Conservation (phyloP, 1,284 basidiomycete species). For the Cronartium ribicola region DNA sequence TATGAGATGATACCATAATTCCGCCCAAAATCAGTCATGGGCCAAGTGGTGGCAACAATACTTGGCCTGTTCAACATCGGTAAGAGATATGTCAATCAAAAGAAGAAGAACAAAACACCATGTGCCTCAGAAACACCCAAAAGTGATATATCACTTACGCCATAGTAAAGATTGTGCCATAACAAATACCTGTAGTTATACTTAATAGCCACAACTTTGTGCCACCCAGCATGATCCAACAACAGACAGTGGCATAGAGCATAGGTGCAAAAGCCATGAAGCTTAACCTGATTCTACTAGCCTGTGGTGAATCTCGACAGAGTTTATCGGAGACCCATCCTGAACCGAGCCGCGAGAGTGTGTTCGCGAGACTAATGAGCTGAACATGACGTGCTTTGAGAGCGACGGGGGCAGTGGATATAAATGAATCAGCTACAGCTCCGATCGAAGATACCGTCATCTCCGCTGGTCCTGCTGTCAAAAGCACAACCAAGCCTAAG, state of each 20-base stretch:
- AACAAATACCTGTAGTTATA: conserved; percentile 18
- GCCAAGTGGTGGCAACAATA: conserved; percentile 32
- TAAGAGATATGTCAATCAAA: background rate
- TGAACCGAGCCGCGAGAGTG: conserved; percentile 11
- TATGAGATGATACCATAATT: conserved; percentile 38
- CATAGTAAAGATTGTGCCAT: conserved; percentile 21
- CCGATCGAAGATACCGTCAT: conserved; percentile 36
- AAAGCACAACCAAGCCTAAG: conserved; percentile 10
- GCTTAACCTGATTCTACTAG: background rate
- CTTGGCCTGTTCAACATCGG: conserved; percentile 8
- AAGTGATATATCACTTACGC: conserved; percentile 14
- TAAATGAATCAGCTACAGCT: conserved; percentile 8
- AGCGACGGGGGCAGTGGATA: background rate
- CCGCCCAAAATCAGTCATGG: conserved; percentile 28
- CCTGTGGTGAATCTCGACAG: background rate
- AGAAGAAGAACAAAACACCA: background rate
- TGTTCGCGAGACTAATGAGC: conserved; percentile 26
- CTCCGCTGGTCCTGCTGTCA: conserved; percentile 29
- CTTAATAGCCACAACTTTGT: conserved; percentile 26
- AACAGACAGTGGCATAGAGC: conserved; percentile 11
- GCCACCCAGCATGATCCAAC: conserved; percentile 6
- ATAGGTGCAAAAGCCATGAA: conserved; percentile 21
- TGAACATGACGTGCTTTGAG: conserved; percentile 31
- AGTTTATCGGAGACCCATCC: conserved; percentile 32
- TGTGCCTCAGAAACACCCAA: background rate